Percentiles rank a stretch among this genome's conserved stretches.
phyloP scores from a whole-genome alignment of 352 stramenopile species.

The Phytophthora podocarpi region DNA sequence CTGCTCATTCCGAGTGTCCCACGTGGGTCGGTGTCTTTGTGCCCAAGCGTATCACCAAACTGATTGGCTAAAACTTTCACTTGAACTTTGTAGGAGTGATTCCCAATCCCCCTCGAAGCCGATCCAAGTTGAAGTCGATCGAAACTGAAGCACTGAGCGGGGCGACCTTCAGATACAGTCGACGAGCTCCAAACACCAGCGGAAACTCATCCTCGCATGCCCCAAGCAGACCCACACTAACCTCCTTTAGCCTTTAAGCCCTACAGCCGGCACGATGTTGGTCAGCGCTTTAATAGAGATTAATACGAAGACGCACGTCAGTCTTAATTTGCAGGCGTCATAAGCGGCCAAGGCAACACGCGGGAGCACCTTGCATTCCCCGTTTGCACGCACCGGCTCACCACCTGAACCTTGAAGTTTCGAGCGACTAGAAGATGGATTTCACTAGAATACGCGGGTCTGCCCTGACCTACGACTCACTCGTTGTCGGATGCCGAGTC shows the following conservation, averaged over 20 bases:
- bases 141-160: constrained; percentile 18
- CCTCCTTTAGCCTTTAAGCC: too few species aligned
- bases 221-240: too few species aligned
- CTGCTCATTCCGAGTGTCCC: too few species aligned
- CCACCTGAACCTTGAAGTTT: constrained; percentile 24
- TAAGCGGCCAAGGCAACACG: too few species aligned
- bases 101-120: too few species aligned
- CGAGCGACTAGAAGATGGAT: constrained; percentile 9
- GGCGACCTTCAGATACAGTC: constrained; percentile 28
- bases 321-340: constrained; percentile 7
- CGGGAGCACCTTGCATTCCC: constrained; percentile 21
- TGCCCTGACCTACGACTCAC: background rate
- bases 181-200: constrained; percentile 12
- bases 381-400: constrained; percentile 25
- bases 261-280: background rate
- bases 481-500: too few species aligned
- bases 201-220: background rate
- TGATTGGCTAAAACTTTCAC: too few species aligned
- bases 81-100: too few species aligned
- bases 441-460: too few species aligned
- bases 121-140: constrained; percentile 15
- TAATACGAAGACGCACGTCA: constrained; percentile 21
- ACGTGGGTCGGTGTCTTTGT: too few species aligned
- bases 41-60: too few species aligned
- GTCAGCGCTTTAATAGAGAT: constrained; percentile 14